A percentile compares a stretch with the other conserved stretches of the same genome.
These are phyloP conservation scores for Nannochloropsis salina DNA, from an alignment of 108 stramenopile species.

Conservation along the genomic window DNA sequence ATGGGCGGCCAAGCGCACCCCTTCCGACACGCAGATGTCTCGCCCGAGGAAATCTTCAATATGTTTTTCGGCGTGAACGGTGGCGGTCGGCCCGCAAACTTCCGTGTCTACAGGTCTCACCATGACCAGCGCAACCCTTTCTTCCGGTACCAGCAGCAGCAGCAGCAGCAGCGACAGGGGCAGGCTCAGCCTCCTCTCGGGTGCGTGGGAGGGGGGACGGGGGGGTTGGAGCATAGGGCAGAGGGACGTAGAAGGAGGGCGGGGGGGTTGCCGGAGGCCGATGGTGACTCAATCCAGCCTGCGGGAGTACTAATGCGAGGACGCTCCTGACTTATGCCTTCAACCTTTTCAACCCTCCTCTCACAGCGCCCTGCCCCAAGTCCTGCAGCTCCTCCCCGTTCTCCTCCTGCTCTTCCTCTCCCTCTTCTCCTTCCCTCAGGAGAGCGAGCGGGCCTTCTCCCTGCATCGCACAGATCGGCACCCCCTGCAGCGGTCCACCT, in stretches of 20 bases:
- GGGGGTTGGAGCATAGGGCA: background rate
- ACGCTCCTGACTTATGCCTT: no score
- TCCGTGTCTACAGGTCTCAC: conserved; percentile 30
- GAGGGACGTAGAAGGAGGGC: background rate
- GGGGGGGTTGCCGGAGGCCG: background rate
- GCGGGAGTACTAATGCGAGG: no score
- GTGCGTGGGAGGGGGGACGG: background rate
- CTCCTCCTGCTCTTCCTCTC: background rate
- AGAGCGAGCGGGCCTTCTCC: background rate
- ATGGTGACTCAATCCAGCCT: no score
- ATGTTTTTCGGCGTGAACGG: conserved; percentile 45
- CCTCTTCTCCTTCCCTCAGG: background rate
- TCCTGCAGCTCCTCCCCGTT: conserved; percentile 12
- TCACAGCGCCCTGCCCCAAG: background rate
- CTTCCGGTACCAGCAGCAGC: background rate
- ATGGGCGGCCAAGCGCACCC: conserved; percentile 10
- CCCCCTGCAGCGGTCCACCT: background rate
- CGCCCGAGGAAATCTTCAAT: conserved; percentile 47
- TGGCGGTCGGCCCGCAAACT: conserved; percentile 11
- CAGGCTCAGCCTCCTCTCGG: background rate
- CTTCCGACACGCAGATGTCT: conserved; percentile 27
- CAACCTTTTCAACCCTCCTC: background rate
- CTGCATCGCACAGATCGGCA: background rate
- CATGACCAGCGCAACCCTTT: background rate
- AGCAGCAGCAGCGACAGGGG: background rate